Conservation (phyloP, 2,329 filamentous ascomycete genomes). For the Elsinoe perseae region DNA sequence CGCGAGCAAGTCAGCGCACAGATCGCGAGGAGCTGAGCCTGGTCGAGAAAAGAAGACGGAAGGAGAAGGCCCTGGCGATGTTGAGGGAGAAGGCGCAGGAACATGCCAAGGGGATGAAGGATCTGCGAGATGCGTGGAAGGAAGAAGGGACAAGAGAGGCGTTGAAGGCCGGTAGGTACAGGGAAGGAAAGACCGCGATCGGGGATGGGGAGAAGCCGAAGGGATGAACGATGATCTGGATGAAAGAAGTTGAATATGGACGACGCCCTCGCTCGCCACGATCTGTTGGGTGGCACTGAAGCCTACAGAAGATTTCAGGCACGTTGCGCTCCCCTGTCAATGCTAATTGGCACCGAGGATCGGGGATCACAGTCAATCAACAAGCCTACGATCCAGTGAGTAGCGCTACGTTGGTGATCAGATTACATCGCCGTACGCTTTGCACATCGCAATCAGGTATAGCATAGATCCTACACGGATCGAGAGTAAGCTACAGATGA, state of each 20-base stretch:
- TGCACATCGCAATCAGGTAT: too few relatives aligned
- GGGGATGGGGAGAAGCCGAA: slow-evolving; percentile 24
- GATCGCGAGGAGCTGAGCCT: slow-evolving; percentile 17
- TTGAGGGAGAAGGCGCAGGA: slow-evolving; percentile 33
- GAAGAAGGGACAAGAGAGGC: slow-evolving; percentile 31
- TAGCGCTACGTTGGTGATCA: too few relatives aligned
- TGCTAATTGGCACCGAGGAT: too few relatives aligned
- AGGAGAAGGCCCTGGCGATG: slow-evolving; percentile 31
- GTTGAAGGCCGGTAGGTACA: slow-evolving; percentile 31
- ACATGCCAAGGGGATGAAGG: slow-evolving; percentile 32
- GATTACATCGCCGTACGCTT: too few relatives aligned
- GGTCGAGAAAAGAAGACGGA: slow-evolving; percentile 19
- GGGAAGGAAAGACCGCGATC: slow-evolving; percentile 31
- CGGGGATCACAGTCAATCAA: too few relatives aligned
- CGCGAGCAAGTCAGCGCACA: not conserved
- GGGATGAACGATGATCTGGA: slow-evolving; percentile 23
- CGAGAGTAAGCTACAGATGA: too few relatives aligned
- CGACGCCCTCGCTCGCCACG: too few relatives aligned
- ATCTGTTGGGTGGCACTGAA: too few relatives aligned
- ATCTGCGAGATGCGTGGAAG: slow-evolving; percentile 33
- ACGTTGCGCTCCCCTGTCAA: too few relatives aligned
- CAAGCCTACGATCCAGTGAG: too few relatives aligned
- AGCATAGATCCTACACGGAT: too few relatives aligned
- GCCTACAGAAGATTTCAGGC: too few relatives aligned
- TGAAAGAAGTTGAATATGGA: not conserved